Conservation (phyloP, 2,329 filamentous ascomycete species). For the Metarhizium brunneum region DNA sequence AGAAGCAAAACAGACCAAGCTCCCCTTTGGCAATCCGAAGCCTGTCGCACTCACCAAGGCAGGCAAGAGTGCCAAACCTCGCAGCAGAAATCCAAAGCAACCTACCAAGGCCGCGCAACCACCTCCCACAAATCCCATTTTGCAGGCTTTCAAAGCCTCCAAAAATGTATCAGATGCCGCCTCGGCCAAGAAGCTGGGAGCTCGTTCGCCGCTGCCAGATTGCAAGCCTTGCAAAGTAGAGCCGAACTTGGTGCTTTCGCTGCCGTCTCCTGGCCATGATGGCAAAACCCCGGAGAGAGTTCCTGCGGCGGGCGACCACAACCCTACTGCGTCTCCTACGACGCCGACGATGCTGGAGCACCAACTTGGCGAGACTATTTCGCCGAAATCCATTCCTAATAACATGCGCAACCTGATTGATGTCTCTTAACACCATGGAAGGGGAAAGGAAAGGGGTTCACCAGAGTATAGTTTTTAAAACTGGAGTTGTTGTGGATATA, state of each 20-base stretch:
- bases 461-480: background rate
- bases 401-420: slow-evolving; percentile 31
- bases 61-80: slow-evolving; percentile 19
- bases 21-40: slow-evolving; percentile 30
- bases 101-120: slow-evolving; percentile 26
- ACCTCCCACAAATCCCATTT: slow-evolving; percentile 28
- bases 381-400: slow-evolving; percentile 31
- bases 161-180: slow-evolving; percentile 23
- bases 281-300: background rate
- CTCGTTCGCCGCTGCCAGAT: slow-evolving; percentile 5
- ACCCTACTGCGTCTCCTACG: slow-evolving; percentile 8
- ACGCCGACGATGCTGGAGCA: slow-evolving; percentile 8
- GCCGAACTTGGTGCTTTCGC: background rate
- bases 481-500: background rate
- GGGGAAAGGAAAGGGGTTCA: too few species aligned
- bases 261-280: background rate
- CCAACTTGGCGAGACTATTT: slow-evolving; percentile 27
- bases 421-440: background rate
- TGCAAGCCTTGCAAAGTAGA: background rate
- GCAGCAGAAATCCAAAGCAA: slow-evolving; percentile 23
- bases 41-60: slow-evolving; percentile 9
- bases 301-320: background rate
- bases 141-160: slow-evolving; percentile 35
- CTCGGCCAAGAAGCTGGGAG: slow-evolving; percentile 12
- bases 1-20: slow-evolving; percentile 42